phyloP scores from a whole-genome alignment of 805 yeast species.

The Saccharomyces paradoxus region DNA sequence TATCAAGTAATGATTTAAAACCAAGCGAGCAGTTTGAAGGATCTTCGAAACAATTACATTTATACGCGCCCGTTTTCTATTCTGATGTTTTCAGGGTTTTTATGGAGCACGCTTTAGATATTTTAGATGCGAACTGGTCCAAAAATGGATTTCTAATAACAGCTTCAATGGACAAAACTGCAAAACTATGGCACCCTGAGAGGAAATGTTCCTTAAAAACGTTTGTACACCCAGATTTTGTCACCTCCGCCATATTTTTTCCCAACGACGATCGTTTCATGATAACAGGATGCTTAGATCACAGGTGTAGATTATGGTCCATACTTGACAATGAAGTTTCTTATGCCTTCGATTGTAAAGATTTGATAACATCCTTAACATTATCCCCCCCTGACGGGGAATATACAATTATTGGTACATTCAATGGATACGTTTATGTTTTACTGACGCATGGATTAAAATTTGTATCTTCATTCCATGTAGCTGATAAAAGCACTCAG shows the following conservation, averaged over 20 bases:
- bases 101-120: constrained; percentile 59
- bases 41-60: constrained; percentile 2
- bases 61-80: constrained; percentile 73
- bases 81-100: constrained; percentile 53
- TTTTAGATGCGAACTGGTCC: constrained; percentile 81
- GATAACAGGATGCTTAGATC: constrained; percentile 72
- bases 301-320: constrained; percentile 72
- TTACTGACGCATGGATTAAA: constrained; percentile 58
- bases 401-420: constrained; percentile 62
- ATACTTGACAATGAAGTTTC: constrained; percentile 64
- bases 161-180: constrained; percentile 80
- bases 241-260: constrained; percentile 71
- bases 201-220: constrained; percentile 52
- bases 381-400: constrained; percentile 59
- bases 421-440: constrained; percentile 57
- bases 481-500: constrained; percentile 34
- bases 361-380: constrained; percentile 64
- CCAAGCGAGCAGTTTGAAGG: not conserved
- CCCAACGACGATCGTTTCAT: constrained; percentile 84
- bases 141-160: constrained; percentile 72
- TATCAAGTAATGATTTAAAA: not conserved
- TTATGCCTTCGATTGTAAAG: constrained; percentile 51
- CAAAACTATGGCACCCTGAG: constrained; percentile 76
- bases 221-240: constrained; percentile 72
- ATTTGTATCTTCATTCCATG: constrained; percentile 35